Evolutionary conservation across 1,139 yeast genomes (phyloP), one percentile per base, ranked within the genome.

Genomic region (Kodamaea suecica): DNA sequence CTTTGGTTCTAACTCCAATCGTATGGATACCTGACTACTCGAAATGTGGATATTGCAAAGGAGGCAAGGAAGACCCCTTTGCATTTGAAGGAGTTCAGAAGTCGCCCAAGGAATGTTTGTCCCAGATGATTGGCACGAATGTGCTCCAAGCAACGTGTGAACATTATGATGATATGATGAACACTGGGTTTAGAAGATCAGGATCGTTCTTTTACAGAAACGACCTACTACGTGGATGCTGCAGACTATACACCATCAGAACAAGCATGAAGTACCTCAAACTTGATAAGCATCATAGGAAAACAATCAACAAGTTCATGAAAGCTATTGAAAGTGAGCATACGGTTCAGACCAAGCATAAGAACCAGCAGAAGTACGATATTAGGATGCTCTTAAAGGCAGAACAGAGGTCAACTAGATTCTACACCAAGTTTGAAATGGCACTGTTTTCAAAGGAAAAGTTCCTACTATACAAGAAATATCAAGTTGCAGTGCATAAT

Each of bases 161-260:
- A 15, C 72, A 71, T 19, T 87, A 87, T 50, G 90, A 84, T 47
- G 53, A 52, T 23, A 54, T 84, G 43, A 75, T 88, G 42, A 81
- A 85, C 47, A 63, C 69, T 46, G 95, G 95, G 2, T 87, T 75
- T 53, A 75, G 95, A 53, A 62, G 97, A 34, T 82, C 94, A 21
- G 97, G 97, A 0, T 53, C 57, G 2, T 84, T 78, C 45, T 48
- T 86, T 5, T 88, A 88, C 53, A 83, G 81, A 50, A 80, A 85
- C 0, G 95, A 90, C 54, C 58, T 78, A 42, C 53, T 82, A 23
- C 57, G 87, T 23, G 76, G 77, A 27, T 90, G 97, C 52, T 90
- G 97, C 50, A 71, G 92, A n/a, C 70, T 80, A 53, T 86, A 78
- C 52, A 84, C 96, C 0, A 85, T 88, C 19, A 59, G 97, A 35